phyloP scores from a whole-genome alignment of 805 yeast genomes.

The Ogataea henricii region DNA sequence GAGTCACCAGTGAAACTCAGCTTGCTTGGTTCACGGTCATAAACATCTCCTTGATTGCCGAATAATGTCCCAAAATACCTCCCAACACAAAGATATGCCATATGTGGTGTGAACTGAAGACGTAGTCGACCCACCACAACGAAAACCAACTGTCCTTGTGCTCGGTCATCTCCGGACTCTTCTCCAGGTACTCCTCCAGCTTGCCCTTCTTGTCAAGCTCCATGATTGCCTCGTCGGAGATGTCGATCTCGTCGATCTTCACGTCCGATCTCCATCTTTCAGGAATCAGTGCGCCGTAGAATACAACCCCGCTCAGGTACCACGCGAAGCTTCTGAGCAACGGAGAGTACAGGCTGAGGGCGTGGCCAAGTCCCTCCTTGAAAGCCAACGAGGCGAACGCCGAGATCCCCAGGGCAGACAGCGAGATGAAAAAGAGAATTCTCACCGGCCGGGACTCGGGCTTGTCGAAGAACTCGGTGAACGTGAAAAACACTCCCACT shows the following conservation, averaged over 20 bases:
- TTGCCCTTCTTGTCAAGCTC: slow-evolving; percentile 30
- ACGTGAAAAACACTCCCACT: slow-evolving; percentile 75
- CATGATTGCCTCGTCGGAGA: slow-evolving; percentile 36
- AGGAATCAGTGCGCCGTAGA: slow-evolving; percentile 86
- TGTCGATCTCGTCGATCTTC: slow-evolving; percentile 46
- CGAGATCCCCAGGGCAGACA: slow-evolving; percentile 73
- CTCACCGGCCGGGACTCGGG: slow-evolving; percentile 83
- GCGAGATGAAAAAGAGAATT: slow-evolving; percentile 74
- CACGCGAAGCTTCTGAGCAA: slow-evolving; percentile 69
- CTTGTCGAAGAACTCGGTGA: slow-evolving; percentile 90
- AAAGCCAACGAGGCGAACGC: slow-evolving; percentile 59
- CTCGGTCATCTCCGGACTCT: slow-evolving; percentile 39
- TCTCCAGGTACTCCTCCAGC: slow-evolving; percentile 42
- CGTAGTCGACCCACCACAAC: slow-evolving; percentile 83
- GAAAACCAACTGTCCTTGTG: slow-evolving; percentile 46
- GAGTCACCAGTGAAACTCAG: background rate
- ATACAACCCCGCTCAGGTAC: slow-evolving; percentile 80
- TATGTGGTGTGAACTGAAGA: slow-evolving; percentile 77
- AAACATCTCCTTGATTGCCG: slow-evolving; percentile 74
- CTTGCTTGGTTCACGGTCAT: slow-evolving; percentile 25
- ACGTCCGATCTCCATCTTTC: slow-evolving; percentile 84
- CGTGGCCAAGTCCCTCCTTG: slow-evolving; percentile 54
- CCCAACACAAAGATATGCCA: slow-evolving; percentile 93
- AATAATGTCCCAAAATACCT: slow-evolving; percentile 89
- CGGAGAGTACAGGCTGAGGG: slow-evolving; percentile 64